Base-by-base conservation (phyloP, 75 land plant species). In the Selaginella moellendorffii region DNA sequence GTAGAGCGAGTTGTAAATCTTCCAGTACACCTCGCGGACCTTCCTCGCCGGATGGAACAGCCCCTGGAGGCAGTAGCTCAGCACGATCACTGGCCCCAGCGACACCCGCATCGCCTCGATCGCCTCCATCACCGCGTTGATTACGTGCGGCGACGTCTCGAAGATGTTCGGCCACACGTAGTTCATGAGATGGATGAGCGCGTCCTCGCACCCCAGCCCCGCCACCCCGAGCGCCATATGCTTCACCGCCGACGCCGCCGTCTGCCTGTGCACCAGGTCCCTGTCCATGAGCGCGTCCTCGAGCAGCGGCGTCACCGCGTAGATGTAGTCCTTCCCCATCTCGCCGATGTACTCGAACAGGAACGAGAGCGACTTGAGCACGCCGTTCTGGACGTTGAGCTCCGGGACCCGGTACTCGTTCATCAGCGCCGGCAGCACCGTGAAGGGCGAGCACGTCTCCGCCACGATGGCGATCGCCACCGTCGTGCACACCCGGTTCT, bases 391-490 rank as follows among this genome's bases (percentile, higher is more conserved):
- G 31, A 92, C 97, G 63, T 92, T 92, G 27, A 88, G 73, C 76
- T 92, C 97, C 18, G 86, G 96, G 17, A 92, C 97, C 52, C 97
- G 80, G 53, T 92, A 92, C 73, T 92, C 97, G 61, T 92, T 92
- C 97, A 92, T 92, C 31, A 92, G 64, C 0, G 95, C 97, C 22
- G 97, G 97, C 12, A 92, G 63, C 27, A 92, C 97, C 0, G 97
- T 92, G 61, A 92, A 92, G 5, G 97, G 97, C n/a, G 95, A 88
- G 66, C 97, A 92, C 9, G 97, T 92, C 53, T 92, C 95, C 18
- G 97, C 95, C 30, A 92, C 97, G 28, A 92, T 92, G 28, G 95
- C 97, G 72, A 92, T 92, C n/a, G 97, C 95, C 18, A 92, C 97
- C n/a, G 95, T 92, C 2, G 97, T 92, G 62, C 97, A 88, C 53